phyloP scores from a whole-genome alignment of 176 grass and related monocot species.

The bread wheat (Triticum aestivum) region IWGSC_CS_RefSeq_v2.1 NC_057801.1:352660212-352660711 shows the following conservation, averaged over 20 bases:
- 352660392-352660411: neutral
- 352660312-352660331: constrained; percentile 57
- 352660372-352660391: constrained; percentile 73
- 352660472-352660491: neutral
- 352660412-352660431: neutral
- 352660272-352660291: constrained; percentile 70
- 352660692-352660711: constrained; percentile 79
- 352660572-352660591: constrained; percentile 85
- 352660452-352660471: neutral
- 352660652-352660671: constrained; percentile 88
- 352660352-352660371: constrained; percentile 89
- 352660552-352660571: constrained; percentile 51
- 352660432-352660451: constrained; percentile 17
- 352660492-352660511: neutral
- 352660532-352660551: constrained; percentile 23
- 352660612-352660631: constrained; percentile 69
- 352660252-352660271: constrained; percentile 80
- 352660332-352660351: constrained; percentile 92
- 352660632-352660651: constrained; percentile 75
- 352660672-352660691: constrained; percentile 71
- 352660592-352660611: constrained; percentile 88
- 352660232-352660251: constrained; percentile 24
- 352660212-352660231: constrained; percentile 21
- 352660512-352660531: constrained; percentile 10
- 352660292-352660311: too few relatives aligned